Conservation (phyloP, 192 early-diverging fungal species). For the Podila minutissima region DNA sequence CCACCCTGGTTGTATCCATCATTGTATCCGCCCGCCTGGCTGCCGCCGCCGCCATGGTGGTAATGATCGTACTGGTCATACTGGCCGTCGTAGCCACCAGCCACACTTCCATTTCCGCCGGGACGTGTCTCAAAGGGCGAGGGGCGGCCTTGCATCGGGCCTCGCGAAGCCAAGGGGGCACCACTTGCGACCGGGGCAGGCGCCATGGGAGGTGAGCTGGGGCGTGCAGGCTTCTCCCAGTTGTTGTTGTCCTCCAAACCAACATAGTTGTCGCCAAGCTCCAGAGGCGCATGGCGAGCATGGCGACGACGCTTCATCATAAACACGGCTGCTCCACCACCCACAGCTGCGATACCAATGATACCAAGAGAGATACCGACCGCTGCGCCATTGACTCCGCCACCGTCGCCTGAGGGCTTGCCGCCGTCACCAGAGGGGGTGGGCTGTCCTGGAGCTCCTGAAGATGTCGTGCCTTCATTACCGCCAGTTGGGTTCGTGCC, state of each 20-base stretch:
- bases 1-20: slow-evolving; percentile 30
- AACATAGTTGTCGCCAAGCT: slow-evolving; percentile 29
- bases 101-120: slow-evolving; percentile 26
- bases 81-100: slow-evolving; percentile 16
- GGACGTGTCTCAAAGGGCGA: slow-evolving; percentile 41
- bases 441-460: neutral
- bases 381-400: slow-evolving; percentile 18
- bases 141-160: slow-evolving; percentile 9
- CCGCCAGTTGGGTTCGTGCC: neutral
- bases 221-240: slow-evolving; percentile 37
- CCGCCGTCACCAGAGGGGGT: neutral
- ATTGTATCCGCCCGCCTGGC: slow-evolving; percentile 20
- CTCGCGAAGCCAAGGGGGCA: slow-evolving; percentile 13
- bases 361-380: slow-evolving; percentile 45
- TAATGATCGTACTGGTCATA: slow-evolving; percentile 7
- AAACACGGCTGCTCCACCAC: slow-evolving; percentile 13
- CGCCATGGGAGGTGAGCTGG: slow-evolving; percentile 12
- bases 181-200: slow-evolving; percentile 20
- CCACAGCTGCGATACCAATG: slow-evolving; percentile 26
- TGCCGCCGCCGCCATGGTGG: neutral
- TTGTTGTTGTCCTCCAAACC: slow-evolving; percentile 30
- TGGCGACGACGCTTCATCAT: slow-evolving; percentile 45
- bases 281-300: slow-evolving; percentile 35
- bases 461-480: neutral
- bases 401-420: neutral